Percentiles rank a stretch among this genome's conserved stretches.
Evolutionary conservation across 2,329 filamentous ascomycete genomes (phyloP).

Genomic region (Colletotrichum phormii): DNA sequence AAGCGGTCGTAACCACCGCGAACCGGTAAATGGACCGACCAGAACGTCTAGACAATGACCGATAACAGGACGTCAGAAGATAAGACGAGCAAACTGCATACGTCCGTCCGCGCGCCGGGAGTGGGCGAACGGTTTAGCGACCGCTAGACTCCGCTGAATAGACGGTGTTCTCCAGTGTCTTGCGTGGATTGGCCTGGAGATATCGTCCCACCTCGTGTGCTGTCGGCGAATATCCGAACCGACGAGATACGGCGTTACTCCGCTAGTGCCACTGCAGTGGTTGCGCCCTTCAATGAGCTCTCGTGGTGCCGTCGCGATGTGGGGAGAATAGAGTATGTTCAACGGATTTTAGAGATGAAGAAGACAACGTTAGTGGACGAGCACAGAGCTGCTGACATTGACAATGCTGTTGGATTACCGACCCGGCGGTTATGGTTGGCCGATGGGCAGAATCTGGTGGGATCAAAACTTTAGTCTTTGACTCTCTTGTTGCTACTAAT

Average conservation of each 20-base stretch:
- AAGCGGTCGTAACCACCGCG: not conserved
- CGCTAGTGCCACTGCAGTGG: not conserved
- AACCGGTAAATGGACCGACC: not conserved
- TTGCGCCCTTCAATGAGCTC: not conserved
- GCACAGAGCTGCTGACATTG: not conserved
- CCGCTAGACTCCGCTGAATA: constrained; percentile 31
- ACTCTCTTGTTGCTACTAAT: not conserved
- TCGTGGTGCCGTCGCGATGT: not conserved
- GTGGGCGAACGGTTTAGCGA: not conserved
- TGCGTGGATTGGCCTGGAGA: not conserved
- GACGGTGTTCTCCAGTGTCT: not conserved
- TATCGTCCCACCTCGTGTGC: not conserved
- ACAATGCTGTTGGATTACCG: not conserved
- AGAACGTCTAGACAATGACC: not conserved
- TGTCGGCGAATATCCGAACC: constrained; percentile 24
- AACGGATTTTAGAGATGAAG: not conserved
- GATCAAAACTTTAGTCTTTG: not conserved
- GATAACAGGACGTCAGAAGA: not conserved
- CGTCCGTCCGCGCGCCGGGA: not conserved
- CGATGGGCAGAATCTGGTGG: not conserved
- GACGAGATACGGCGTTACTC: constrained; percentile 12
- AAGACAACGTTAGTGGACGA: not conserved
- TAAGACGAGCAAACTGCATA: not conserved
- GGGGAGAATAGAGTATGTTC: not conserved
- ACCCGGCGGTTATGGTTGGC: constrained; percentile 6